Conservation (phyloP, 2,329 filamentous ascomycete species). For the Blastomyces parvus region DNA sequence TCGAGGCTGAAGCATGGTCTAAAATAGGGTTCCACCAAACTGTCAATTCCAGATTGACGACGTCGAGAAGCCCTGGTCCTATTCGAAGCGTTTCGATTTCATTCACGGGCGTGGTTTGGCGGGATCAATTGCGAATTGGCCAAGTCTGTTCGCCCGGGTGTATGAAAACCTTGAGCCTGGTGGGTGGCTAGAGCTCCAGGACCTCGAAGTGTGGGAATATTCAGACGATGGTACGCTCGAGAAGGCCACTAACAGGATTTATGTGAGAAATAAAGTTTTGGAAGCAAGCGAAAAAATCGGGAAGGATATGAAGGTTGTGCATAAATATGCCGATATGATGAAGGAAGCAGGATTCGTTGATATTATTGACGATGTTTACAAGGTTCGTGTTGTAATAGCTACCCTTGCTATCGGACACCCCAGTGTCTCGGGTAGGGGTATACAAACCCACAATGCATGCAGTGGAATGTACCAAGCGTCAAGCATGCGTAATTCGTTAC, state of each 20-base stretch:
- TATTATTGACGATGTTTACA: slow-evolving; percentile 22
- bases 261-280: slow-evolving; percentile 19
- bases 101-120: slow-evolving; percentile 22
- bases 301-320: slow-evolving; percentile 18
- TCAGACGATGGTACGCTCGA: slow-evolving; percentile 27
- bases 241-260: neutral
- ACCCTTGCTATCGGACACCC: neutral
- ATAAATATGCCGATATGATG: slow-evolving; percentile 21
- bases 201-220: slow-evolving; percentile 21
- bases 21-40: slow-evolving; percentile 21
- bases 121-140: slow-evolving; percentile 17
- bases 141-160: slow-evolving; percentile 22
- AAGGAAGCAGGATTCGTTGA: slow-evolving; percentile 27
- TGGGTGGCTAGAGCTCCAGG: slow-evolving; percentile 29
- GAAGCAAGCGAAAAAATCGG: slow-evolving; percentile 21
- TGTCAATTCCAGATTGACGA: slow-evolving; percentile 26
- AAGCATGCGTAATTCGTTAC: neutral
- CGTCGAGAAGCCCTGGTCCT: slow-evolving; percentile 23
- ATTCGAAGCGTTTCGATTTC: slow-evolving; percentile 23
- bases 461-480: neutral
- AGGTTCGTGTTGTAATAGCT: slow-evolving; percentile 10
- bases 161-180: slow-evolving; percentile 25
- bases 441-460: no score
- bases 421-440: no score
- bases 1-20: neutral